Evolutionary conservation across 2,329 filamentous ascomycete species (phyloP).

Genomic region (Alternaria alternata): DNA sequence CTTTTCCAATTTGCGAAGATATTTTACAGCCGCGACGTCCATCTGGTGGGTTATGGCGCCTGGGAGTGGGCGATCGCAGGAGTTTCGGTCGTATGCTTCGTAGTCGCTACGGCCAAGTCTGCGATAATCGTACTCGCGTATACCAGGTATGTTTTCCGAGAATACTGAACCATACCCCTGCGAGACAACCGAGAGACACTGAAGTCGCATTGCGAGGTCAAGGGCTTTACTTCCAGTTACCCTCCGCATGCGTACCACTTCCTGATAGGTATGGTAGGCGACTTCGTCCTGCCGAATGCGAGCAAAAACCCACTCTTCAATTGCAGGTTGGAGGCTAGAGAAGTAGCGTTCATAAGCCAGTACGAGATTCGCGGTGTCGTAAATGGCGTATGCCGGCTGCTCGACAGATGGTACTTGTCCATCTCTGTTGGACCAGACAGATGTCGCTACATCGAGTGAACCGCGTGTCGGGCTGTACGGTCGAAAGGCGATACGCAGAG

Average conservation of each 20-base stretch:
- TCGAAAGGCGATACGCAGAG: constrained; percentile 38
- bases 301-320: constrained; percentile 45
- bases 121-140: constrained; percentile 43
- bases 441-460: constrained; percentile 40
- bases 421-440: constrained; percentile 41
- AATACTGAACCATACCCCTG: constrained; percentile 50
- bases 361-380: constrained; percentile 41
- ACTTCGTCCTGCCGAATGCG: constrained; percentile 41
- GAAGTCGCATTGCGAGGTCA: constrained; percentile 42
- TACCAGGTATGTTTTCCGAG: constrained; percentile 42
- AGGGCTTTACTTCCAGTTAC: constrained; percentile 35
- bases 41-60: constrained; percentile 48
- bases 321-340: constrained; percentile 33
- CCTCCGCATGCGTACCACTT: constrained; percentile 41
- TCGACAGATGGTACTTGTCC: constrained; percentile 37
- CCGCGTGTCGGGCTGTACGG: constrained; percentile 39
- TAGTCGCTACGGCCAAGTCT: constrained; percentile 43
- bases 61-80: constrained; percentile 44
- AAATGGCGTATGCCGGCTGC: constrained; percentile 47
- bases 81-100: constrained; percentile 47
- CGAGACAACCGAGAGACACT: constrained; percentile 47
- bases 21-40: constrained; percentile 48
- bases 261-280: constrained; percentile 40
- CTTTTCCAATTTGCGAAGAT: constrained; percentile 41
- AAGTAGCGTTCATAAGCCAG: constrained; percentile 41